phyloP scores from a whole-genome alignment of 2,329 filamentous ascomycete species.

The Ilyonectria robusta region DNA sequence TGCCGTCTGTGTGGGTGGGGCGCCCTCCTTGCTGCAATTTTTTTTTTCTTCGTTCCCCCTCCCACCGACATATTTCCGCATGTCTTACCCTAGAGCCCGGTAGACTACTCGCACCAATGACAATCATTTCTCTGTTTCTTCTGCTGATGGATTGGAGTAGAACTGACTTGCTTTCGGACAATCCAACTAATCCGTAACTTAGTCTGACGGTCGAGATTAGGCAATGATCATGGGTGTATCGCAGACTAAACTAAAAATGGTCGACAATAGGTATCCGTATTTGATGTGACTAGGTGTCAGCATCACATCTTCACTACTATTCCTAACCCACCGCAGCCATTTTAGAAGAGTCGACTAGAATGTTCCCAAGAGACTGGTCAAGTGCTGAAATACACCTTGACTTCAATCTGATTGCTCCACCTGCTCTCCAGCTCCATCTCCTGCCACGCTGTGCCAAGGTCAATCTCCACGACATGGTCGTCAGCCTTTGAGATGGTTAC shows the following conservation, averaged over 20 bases:
- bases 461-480: conserved; percentile 78
- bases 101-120: too few species aligned
- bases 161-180: too few species aligned
- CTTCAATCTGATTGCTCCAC: conserved; percentile 85
- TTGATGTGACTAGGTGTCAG: too few species aligned
- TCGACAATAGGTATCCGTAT: too few species aligned
- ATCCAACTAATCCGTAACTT: too few species aligned
- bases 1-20: conserved; percentile 2
- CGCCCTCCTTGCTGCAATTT: conserved; percentile 2
- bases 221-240: too few species aligned
- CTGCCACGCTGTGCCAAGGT: conserved; percentile 83
- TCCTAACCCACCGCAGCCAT: background rate
- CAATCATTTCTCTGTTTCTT: too few species aligned
- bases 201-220: too few species aligned
- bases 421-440: conserved; percentile 77
- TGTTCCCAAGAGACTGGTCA: conserved; percentile 34
- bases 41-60: conserved; percentile 9
- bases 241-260: too few species aligned
- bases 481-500: conserved; percentile 71
- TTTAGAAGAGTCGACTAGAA: background rate
- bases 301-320: background rate
- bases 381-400: conserved; percentile 72
- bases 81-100: too few species aligned
- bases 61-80: background rate
- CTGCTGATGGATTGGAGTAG: too few species aligned